Evolutionary conservation across 805 yeast species (phyloP), one percentile per base, ranked within the genome.

Genomic region (Kockiozyma suomiensis): DNA sequence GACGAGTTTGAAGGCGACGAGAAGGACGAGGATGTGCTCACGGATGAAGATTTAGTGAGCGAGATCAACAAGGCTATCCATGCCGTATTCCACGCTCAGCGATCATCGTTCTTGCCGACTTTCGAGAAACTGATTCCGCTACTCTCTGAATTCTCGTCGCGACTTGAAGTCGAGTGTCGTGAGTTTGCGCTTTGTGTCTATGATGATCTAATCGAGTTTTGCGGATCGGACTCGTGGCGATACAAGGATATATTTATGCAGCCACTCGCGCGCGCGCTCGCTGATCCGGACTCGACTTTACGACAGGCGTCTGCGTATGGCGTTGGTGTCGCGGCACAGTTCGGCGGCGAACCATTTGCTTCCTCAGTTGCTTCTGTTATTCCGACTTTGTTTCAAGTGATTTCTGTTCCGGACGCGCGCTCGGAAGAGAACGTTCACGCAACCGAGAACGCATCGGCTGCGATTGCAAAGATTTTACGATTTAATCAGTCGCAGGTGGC

Each of bases 11-110:
- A 89, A 68, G 97, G 90, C 47, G 78, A 85, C 4, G 96, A 87
- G 59, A 88, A 84, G 56, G 91, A 86, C 58, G 97, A 92, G 57
- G 86, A 83, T 59, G 96, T 88, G 68, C 83, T 80, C 67, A 86
- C 94, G 0, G 98, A 94, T 72, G 97, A 91, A 70, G 97, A 92
- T 70, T 77, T 94, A 48, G 75, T 91, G 53, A 96, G 90, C 68
- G 96, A 93, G 71, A 84, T 91, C 64, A 88, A 87, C 72, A 88
- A 87, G 71, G 85, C 87, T 0, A 73, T 94, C 40, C 80, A 87
- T 6, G 79, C 87, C 0, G 78, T 90, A 17, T 87, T 93, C 80
- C 86, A 83, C 72, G 80, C 82, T 43, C 77, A 82, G 23, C 81
- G 82, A 65, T 74, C 78, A 4, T 77, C 77, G 57, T 89, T 88